Percentiles rank a stretch among this genome's conserved stretches.
Conservation (phyloP, 83 land plant species). For the Thuja plicata region DNA sequence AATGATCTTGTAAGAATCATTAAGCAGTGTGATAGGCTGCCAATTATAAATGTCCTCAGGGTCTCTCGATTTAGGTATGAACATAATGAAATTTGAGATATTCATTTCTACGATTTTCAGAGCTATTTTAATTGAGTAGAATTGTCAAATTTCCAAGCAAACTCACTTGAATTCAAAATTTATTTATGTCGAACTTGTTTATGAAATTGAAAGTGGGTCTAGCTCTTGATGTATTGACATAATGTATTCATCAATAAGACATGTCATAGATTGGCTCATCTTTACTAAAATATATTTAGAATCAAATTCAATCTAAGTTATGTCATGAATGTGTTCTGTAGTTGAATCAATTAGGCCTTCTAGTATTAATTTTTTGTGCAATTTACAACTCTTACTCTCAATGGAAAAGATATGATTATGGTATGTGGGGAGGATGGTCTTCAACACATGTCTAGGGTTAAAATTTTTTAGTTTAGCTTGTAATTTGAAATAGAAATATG, state of each 20-base stretch:
- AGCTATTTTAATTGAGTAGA: background rate
- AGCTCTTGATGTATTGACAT: background rate
- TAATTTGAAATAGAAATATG: too few relatives aligned
- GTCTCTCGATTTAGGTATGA: too few relatives aligned
- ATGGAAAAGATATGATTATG: too few relatives aligned
- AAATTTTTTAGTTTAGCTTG: background rate
- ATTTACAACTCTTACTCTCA: too few relatives aligned
- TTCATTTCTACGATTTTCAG: background rate
- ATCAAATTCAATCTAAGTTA: background rate
- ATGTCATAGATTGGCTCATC: background rate
- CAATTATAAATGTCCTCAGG: too few relatives aligned
- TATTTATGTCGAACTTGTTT: background rate
- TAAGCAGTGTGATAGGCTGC: too few relatives aligned
- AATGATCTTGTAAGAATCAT: too few relatives aligned
- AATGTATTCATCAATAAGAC: background rate
- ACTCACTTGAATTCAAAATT: background rate
- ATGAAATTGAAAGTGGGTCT: background rate
- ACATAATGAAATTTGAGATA: background rate
- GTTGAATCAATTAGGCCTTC: conserved; percentile 1
- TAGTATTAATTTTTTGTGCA: background rate
- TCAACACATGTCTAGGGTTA: background rate
- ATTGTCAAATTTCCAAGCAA: background rate
- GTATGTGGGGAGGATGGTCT: background rate
- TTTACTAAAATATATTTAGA: background rate
- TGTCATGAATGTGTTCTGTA: background rate